Evolutionary conservation across 2,329 filamentous ascomycete species (phyloP), one percentile per base, ranked within the genome.

Genomic region (Celoporthe dispersa): DNA sequence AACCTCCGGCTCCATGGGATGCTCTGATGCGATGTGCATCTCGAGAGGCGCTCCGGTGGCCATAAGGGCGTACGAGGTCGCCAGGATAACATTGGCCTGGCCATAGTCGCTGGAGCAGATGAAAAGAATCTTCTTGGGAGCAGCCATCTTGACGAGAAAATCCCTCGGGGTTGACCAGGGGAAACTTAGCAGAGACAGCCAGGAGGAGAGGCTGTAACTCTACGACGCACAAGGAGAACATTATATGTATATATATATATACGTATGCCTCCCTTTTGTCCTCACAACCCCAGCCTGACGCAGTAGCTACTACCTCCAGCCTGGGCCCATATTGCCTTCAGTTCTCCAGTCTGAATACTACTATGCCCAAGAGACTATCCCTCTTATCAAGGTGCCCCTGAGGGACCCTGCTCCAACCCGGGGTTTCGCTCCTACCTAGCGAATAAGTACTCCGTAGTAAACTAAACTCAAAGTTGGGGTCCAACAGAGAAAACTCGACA

Each of bases 71-170:
- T 75, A 75, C n/a, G 74, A 72, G 6, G 80, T 80, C 5, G 80
- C 79, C 16, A 82, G 70, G 66, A 78, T 78, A 25, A 81, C 79
- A 61, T 82, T 82, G 12, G 77, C 77, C 11, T 80, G 74, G 37
- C 81, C 80, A 64, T 76, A 75, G 11, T 79, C 77, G 11, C 72
- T 72, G 69, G 78, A 77, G 28, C 75, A 75, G 51, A 81, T 61
- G 68, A 81, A 78, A 12, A 82, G 76, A 19, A 80, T 63, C 59
- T 70, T 67, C 39, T 59, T 64, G 31, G 61, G 28, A 22, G 37
- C 41, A n/a, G 48, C 28, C 41, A 68, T 48, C 25, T 37, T 44
- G 39, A 19, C n/a, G 25, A 62, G n/a, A 8, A 4, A 16, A 33
- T 19, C 41, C 22, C 41, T 41, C 16, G 28, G n/a, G 14, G 14